phyloP scores from a whole-genome alignment of 768 basidiomycete species.

The Suillus sp. region DNA sequence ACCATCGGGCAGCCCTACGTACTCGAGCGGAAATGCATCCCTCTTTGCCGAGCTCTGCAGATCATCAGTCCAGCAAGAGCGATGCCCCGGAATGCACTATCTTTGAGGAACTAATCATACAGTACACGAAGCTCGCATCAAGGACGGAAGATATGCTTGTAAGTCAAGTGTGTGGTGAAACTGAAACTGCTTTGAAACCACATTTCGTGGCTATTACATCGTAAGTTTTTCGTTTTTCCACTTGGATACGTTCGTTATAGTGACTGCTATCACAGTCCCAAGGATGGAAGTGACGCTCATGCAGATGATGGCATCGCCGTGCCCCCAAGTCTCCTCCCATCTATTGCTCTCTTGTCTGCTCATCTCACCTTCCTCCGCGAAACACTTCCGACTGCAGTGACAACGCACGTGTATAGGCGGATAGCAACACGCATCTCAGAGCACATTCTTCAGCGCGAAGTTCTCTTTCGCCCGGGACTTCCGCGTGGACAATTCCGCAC shows the following conservation, averaged over 20 bases:
- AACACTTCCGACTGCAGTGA: slow-evolving; percentile 58
- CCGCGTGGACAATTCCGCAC: slow-evolving; percentile 34
- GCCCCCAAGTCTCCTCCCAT: slow-evolving; percentile 70
- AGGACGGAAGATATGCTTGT: slow-evolving; percentile 91
- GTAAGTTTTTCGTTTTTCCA: slow-evolving; percentile 33
- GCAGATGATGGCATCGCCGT: slow-evolving; percentile 48
- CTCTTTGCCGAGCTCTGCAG: slow-evolving; percentile 50
- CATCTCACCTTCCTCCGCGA: slow-evolving; percentile 70
- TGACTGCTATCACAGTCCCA: slow-evolving; percentile 1
- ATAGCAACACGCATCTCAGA: slow-evolving; percentile 70
- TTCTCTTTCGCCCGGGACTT: slow-evolving; percentile 77
- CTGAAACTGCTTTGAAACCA: slow-evolving; percentile 70
- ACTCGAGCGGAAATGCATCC: slow-evolving; percentile 49
- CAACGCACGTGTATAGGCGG: slow-evolving; percentile 72
- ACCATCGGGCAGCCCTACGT: slow-evolving; percentile 57
- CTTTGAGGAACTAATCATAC: slow-evolving; percentile 73
- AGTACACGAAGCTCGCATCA: slow-evolving; percentile 58
- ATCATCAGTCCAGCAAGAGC: slow-evolving; percentile 18
- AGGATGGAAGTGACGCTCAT: background rate
- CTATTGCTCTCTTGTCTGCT: slow-evolving; percentile 79
- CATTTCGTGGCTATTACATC: slow-evolving; percentile 62
- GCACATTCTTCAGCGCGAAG: slow-evolving; percentile 81
- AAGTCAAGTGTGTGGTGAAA: slow-evolving; percentile 79
- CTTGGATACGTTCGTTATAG: background rate
- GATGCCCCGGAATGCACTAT: slow-evolving; percentile 62